Evolutionary conservation across 78 protist genomes (phyloP), one percentile per base, ranked within the genome.

Genomic region (Acrasis kona): DNA sequence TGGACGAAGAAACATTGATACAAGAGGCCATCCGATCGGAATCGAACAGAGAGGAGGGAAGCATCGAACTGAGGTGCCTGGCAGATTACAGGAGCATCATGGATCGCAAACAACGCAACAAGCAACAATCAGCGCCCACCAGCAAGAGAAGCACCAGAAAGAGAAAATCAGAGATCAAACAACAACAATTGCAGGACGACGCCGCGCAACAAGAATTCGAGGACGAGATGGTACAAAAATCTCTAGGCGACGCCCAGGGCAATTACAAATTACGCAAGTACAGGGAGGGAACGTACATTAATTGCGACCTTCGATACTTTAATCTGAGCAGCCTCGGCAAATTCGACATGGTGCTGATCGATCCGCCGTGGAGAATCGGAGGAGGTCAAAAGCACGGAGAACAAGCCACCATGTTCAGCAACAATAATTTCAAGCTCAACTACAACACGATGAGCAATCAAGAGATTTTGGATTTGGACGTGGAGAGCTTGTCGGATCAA

Each of bases 291-390:
- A 77, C 81, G 6, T 77, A 65, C 42, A 34, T 79, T 72, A 76
- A 76, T 31, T 57, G 68, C 3, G 78, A 80, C 40, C 10, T 80
- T 39, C 9, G 76, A 19, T 65, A 80, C 78, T 80, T 80, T 4
- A 41, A 74, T 74, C 70, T 71, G 27, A 35, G 5, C n/a, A 28
- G 37, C 29, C 40, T 80, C 31, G 80, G 80, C 12, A 35, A 7
- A 29, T 80, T 80, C 73, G 84, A 80, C 4, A 32, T 80, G 37
- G 71, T 80, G 1, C 4, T 76, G 29, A 65, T 80, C 34, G 84
- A 80, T 42, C 84, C 84, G 2, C 84, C 84, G 3, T 80, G 76
- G 76, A 12, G 70, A 1, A 30, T 30, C 19, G 19, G 19, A 12
- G 71, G 64, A 67, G 71, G 19, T 12, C 71, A 12, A 67, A 12